Evolutionary conservation across 1,284 basidiomycete genomes (phyloP), one percentile per base, ranked within the genome.

Genomic region (Cryptococcus sp.): DNA sequence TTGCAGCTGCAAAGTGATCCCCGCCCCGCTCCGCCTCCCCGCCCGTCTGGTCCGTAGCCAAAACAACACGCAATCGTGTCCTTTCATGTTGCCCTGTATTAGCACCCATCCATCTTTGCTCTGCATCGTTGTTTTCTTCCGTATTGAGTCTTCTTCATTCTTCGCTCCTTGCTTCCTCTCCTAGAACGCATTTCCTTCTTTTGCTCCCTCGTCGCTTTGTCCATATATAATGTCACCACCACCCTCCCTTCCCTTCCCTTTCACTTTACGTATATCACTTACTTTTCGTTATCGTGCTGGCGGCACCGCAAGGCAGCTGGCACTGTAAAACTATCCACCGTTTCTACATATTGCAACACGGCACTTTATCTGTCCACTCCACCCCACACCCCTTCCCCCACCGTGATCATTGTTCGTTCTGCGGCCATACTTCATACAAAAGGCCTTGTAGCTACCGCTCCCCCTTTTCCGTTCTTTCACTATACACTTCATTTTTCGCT

Each of bases 1-100:
- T 60, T 18, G 49, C 55, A 13, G 55, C 51, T 11, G 52, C 55
- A 39, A 52, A 53, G 43, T 53, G 16, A 47, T 21, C 18, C 24
- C 23, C 24, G 15, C 18, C 46, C 20, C 33, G 8, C 4, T 8
- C n/a, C 18, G 20, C 21, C 18, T 1, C 1, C 45, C 5, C 45
- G 38, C 45, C 18, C 28, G 3, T 46, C 28, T 9, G 9, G 9
- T 9, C 28, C 28, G 5, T 9, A 33, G 28, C 28, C 28, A 4
- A 33, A 33, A 33, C 28, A n/a, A n/a, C n/a, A n/a, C 28, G 28
- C 28, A 9, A 28, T 28, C 2, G 23, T 50, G 35, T 38, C 35
- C 6, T 37, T 50, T n/a, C 35, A 38, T 50, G 36, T 53, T 53
- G 33, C 28, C 20, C n/a, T 36, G 43, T 53, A 39, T 18, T 37